Evolutionary conservation across 345 rosid species (phyloP), one percentile per base, ranked within the genome.

Genomic region (Eucalyptus polybractea): DNA sequence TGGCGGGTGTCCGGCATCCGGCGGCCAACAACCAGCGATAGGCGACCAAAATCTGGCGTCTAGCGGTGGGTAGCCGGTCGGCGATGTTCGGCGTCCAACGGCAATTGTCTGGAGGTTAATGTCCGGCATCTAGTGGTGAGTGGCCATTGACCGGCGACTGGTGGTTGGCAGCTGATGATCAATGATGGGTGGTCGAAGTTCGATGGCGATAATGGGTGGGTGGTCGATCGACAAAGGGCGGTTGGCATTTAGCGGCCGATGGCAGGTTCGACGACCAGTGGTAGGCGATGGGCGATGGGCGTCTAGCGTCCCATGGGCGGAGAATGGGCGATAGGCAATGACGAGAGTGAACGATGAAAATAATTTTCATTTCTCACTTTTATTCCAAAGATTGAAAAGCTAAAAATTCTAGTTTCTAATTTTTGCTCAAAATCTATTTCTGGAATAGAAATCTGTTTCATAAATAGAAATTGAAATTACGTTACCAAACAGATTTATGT

Each of bases 191-290:
- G 49, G 12, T 1, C 0, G 4, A 47, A 47, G 49, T 10, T 12
- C 1, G 2, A 0, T 1, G 33, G 33, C 33, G 4, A 1, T 0
- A 1, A 11, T 45, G 49, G 49, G 49, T 45, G 49, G 49, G 49
- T 9, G 49, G 0, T 0, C 45, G 9, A 7, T 44, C 9, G 9
- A 9, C 1, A 6, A 2, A 6, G 53, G 53, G 53, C 0, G 1
- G 7, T 7, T 15, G 0, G 53, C 3, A 3, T 6, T 0, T 0
- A 0, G 0, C 0, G 0, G 1, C 17, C 0, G 0, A 1, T 45
- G 47, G 49, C 1, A 11, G 12, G 12, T 47, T 4, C 4, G 49
- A 0, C 0, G 49, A 10, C 49, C 0, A 3, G 0, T 45, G 49
- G 12, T 4, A 10, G 0, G 49, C 0, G 49, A 10, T 3, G 49